Conservation (phyloP, 192 early-diverging fungal species). For the Coemansia sp. region DNA sequence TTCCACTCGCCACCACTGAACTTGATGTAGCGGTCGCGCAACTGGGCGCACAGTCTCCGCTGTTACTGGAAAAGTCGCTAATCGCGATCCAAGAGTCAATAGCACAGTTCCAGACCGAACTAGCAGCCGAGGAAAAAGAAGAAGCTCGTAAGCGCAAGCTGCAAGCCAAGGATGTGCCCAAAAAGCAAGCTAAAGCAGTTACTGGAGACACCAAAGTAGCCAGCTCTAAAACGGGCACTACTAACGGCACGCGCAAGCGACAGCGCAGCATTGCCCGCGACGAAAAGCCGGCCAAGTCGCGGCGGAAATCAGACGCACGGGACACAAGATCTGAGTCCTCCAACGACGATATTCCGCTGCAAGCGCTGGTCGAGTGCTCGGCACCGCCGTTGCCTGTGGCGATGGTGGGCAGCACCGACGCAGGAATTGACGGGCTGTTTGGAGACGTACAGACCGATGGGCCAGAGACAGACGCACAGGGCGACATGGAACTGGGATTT, state of each 20-base stretch:
- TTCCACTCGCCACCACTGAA: constrained; percentile 3
- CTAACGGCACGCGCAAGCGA: constrained; percentile 35
- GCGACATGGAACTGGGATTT: constrained; percentile 18
- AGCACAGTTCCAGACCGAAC: constrained; percentile 32
- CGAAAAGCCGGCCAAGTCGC: constrained; percentile 31
- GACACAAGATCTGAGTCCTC: constrained; percentile 14
- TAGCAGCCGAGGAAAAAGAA: constrained; percentile 30
- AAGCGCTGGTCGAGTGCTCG: constrained; percentile 13
- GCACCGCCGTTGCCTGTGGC: constrained; percentile 1
- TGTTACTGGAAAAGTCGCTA: constrained; percentile 26
- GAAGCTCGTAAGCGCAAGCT: constrained; percentile 21
- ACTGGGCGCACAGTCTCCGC: constrained; percentile 7
- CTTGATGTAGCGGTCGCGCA: constrained; percentile 18
- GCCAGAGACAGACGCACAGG: constrained; percentile 2
- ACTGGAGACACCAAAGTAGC: not conserved
- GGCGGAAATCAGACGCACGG: constrained; percentile 23
- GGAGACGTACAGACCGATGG: constrained; percentile 18
- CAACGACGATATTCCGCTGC: constrained; percentile 31
- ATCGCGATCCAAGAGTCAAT: constrained; percentile 26
- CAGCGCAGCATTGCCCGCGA: constrained; percentile 44
- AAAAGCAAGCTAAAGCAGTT: not conserved
- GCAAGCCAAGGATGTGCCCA: not conserved
- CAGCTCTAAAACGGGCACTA: not conserved
- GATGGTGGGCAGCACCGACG: constrained; percentile 1
- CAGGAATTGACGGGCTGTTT: constrained; percentile 42